A percentile compares a stretch with the other conserved stretches of the same genome.
phyloP scores from a whole-genome alignment of 345 rosid species.

The Lepidium africanum region DNA sequence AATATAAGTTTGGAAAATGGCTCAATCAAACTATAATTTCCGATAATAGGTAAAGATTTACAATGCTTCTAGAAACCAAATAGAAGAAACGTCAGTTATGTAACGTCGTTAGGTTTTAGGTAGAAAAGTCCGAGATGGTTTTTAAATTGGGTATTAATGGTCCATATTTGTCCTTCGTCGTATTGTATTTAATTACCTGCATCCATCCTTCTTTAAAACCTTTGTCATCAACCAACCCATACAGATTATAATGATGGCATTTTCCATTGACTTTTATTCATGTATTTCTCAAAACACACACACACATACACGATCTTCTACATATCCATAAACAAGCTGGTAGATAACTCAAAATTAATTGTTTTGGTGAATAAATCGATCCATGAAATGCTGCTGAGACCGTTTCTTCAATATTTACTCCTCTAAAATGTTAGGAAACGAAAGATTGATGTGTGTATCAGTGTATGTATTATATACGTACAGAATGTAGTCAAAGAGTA shows the following conservation, averaged over 20 bases:
- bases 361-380: neutral
- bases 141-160: neutral
- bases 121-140: neutral
- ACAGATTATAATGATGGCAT: neutral
- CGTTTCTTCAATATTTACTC: neutral
- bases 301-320: neutral
- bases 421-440: neutral
- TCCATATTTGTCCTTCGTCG: neutral
- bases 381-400: neutral
- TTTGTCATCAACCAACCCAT: neutral
- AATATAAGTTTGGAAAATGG: neutral
- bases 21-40: neutral
- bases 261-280: neutral
- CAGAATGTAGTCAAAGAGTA: neutral
- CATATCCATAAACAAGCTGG: neutral
- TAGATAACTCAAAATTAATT: neutral
- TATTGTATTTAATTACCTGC: neutral
- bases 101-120: neutral
- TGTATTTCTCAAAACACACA: neutral
- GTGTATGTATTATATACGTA: neutral
- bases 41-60: neutral
- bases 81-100: neutral
- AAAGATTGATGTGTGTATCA: neutral
- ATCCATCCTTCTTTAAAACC: neutral
- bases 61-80: conserved; percentile 7